phyloP scores from a whole-genome alignment of 2,329 filamentous ascomycete genomes.

The Ramichloridium luteum region DNA sequence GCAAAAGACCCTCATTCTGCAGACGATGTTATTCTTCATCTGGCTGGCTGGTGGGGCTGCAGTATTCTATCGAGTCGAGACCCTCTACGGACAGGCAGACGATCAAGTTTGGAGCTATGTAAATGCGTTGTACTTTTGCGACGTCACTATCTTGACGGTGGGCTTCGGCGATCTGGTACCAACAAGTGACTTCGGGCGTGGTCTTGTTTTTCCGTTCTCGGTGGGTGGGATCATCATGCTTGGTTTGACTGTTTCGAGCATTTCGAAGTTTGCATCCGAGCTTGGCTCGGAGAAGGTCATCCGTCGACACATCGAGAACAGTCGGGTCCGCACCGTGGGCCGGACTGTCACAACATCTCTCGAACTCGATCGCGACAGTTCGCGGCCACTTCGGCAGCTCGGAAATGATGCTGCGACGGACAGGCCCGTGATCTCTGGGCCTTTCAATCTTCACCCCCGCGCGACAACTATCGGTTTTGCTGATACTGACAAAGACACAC shows the following conservation, averaged over 20 bases:
- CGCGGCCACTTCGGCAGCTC: constrained; percentile 1
- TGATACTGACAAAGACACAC: constrained; percentile 1
- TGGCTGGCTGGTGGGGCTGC: constrained; percentile 70
- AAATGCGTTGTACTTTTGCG: constrained; percentile 56
- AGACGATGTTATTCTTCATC: constrained; percentile 74
- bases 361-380: constrained; percentile 28
- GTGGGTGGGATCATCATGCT: constrained; percentile 74
- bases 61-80: constrained; percentile 59
- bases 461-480: constrained; percentile 9
- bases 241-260: constrained; percentile 70
- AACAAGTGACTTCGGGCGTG: constrained; percentile 46
- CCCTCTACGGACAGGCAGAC: constrained; percentile 20
- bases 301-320: constrained; percentile 44
- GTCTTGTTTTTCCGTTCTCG: constrained; percentile 70
- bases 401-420: constrained; percentile 1
- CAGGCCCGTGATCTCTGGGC: constrained; percentile 9
- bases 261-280: constrained; percentile 53
- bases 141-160: constrained; percentile 53
- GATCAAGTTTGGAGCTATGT: constrained; percentile 52
- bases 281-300: constrained; percentile 52
- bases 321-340: constrained; percentile 42
- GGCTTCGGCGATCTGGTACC: constrained; percentile 53
- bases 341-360: constrained; percentile 42
- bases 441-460: constrained; percentile 6
- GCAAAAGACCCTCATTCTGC: constrained; percentile 78